Base-by-base conservation (phyloP, 305 asterid genomes). In the Fraxinus velutina region DNA sequence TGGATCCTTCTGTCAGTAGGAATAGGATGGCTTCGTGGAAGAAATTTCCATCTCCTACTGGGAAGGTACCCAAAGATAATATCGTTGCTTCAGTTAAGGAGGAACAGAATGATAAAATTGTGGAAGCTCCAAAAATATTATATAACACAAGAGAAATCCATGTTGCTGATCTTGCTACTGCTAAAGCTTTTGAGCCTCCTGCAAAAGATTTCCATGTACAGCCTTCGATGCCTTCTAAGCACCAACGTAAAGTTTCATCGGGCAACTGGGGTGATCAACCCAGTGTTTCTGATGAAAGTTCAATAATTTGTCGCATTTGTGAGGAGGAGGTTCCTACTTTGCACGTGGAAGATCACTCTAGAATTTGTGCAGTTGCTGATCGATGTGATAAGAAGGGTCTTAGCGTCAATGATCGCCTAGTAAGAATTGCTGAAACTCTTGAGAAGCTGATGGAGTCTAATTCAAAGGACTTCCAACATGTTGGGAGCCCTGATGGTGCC, bases 221-320 rank as follows among this genome's bases (percentile, higher is more conserved):
- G 34, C 78, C 94, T 72, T 82, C 97, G 42, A 62, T 78, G 77
- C 91, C 85, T 57, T 80, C 84, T 37, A 93, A 89, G 90, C 98
- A 94, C 86, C 98, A 89, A 66, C 96, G 88, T 78, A 93, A 91
- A 87, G 86, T 86, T 78, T 91, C 98, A 17, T 90, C 97, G 98
- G 98, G 99, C 73, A 89, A 95, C 82, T 91, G 99, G 98, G 97
- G 97, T 76, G 99, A 94, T 89, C 98, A 91, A 84, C 96, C 97
- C 22, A 89, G 89, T 84, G 73, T 82, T 72, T 87, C 91, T 77
- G 97, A 96, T 44, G 99, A 93, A 60, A 91, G 95, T 86, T 96
- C 99, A 71, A 96, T 96, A 82, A 96, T 96, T 80, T 96, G 99
- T 82, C 98, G 99, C 80, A 96, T 96, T 81, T 96, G 99, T 87